Evolutionary conservation across 208 protist species (phyloP), one percentile per base, ranked within the genome.

Genomic region (Leishmania turanica): DNA sequence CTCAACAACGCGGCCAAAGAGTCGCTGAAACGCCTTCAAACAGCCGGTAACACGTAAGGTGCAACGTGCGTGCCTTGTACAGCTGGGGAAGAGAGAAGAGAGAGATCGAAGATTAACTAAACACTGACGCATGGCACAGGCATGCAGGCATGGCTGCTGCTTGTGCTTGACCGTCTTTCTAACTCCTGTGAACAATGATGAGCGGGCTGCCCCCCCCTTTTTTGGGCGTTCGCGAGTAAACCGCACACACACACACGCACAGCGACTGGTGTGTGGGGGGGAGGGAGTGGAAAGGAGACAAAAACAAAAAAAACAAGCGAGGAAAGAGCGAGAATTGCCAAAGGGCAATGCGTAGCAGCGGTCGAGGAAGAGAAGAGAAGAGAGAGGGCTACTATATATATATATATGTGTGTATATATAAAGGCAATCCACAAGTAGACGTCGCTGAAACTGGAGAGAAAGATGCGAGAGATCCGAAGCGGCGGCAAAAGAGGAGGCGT

Each of bases 91-190:
- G 1, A 34, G 49, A 56, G 51, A 62, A n/a, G 42, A 62, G 13
- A 4, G 34, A n/a, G 71, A n/a, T 11, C 47, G n/a, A 62, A 27
- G 51, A 60, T 51, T 15, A n/a, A 13, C 34, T 9, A 76, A 37
- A n/a, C 49, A 45, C 71, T 31, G 31, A 17, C 47, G 49, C 71
- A 76, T 76, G n/a, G 71, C 68, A 72, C 5, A 19, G 68, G n/a
- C 42, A n/a, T 5, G 8, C 40, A 51, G 68, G 42, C 21, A 72
- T 13, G 13, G 13, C 6, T 68, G 31, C 31, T 68, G 31, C 62
- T 40, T 40, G 13, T 68, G 5, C 62, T 34, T 40, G 15, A 40
- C 31, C 31, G 62, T 68, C 31, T 24, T 68, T 40, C 27, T 24
- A 64, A 31, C 5, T 21, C 5, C 31, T 15, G 62, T 68, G 62